Base-by-base conservation (phyloP, 495 filamentous ascomycete genomes). In the Lophiostoma macrostomum region DNA sequence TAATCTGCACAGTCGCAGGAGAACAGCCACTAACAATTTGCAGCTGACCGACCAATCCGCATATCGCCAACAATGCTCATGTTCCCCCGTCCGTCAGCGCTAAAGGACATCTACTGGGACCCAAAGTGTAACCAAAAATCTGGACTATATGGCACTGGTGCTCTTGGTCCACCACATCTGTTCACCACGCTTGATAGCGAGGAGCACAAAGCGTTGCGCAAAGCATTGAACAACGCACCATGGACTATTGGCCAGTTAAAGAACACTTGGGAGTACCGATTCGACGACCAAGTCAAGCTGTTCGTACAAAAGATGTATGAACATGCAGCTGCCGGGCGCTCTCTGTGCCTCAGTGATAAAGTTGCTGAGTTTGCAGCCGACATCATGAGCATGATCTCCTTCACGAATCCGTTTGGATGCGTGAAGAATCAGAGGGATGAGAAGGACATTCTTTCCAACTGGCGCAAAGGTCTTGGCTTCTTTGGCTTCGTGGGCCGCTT, bases 321-420 rank as follows among this genome's bases (percentile, higher is more conserved):
- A 23, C 54, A 58, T 46, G 54, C 54, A 13, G 46, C 37, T 12
- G 54, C 38, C 7, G 19, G 37, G 16, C 16, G 46, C 2, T 16
- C 20, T n/a, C 30, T 58, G 2, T 51, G 47, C 24, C n/a, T 58
- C 29, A 19, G 16, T 19, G 54, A 58, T 32, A 58, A 58, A 25
- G 38, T 45, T 5, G 46, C 54, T 13, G 54, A 58, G 40, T 58
- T 58, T 39, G 54, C 54, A 10, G 54, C 47, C n/a, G 54, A 58
- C 24, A 58, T 58, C 19, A 58, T 58, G 54, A 51, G 31, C 34
- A 52, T 58, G 55, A 47, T 58, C 18, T 46, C 47, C 7, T 58
- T 58, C 35, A 48, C 39, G 12, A 27, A 53, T 4, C 55, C 48
- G 10, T 53, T 52, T 22, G 55, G 55, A 0, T 47, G 48, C 19